Evolutionary conservation across 2,329 filamentous ascomycete genomes (phyloP).

Genomic region (Apiospora marii): DNA sequence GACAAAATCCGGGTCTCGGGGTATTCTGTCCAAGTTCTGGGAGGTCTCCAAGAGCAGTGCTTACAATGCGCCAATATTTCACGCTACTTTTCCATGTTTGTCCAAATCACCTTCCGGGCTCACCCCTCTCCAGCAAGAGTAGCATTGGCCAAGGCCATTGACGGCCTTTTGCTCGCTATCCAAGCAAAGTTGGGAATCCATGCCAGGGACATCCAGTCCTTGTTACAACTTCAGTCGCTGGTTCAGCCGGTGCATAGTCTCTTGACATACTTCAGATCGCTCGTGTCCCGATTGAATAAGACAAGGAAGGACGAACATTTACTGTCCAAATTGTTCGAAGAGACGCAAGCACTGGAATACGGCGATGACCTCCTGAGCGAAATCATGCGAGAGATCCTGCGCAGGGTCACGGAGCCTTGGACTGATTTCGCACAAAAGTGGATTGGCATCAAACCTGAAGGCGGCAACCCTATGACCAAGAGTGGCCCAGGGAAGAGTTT

Average conservation of each 20-base stretch:
- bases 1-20: constrained; percentile 61
- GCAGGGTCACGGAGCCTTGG: constrained; percentile 70
- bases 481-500: constrained; percentile 62
- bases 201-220: constrained; percentile 51
- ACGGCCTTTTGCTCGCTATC: constrained; percentile 56
- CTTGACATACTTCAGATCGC: constrained; percentile 57
- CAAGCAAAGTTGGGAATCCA: constrained; percentile 57
- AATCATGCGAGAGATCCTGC: constrained; percentile 72
- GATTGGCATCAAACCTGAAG: constrained; percentile 73
- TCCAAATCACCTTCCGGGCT: constrained; percentile 54
- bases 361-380: constrained; percentile 66
- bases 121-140: constrained; percentile 56
- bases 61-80: constrained; percentile 56
- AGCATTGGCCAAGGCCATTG: constrained; percentile 60
- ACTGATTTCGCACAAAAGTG: constrained; percentile 74
- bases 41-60: constrained; percentile 56
- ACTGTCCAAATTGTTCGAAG: constrained; percentile 67
- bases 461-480: constrained; percentile 61
- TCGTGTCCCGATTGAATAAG: constrained; percentile 56
- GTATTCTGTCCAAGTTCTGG: constrained; percentile 59
- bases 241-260: constrained; percentile 57
- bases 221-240: constrained; percentile 61
- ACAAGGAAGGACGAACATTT: constrained; percentile 65
- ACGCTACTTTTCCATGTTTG: constrained; percentile 55
- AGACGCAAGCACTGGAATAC: constrained; percentile 70